phyloP scores from a whole-genome alignment of 257 asterid genomes.

The Solanum piurae region DNA sequence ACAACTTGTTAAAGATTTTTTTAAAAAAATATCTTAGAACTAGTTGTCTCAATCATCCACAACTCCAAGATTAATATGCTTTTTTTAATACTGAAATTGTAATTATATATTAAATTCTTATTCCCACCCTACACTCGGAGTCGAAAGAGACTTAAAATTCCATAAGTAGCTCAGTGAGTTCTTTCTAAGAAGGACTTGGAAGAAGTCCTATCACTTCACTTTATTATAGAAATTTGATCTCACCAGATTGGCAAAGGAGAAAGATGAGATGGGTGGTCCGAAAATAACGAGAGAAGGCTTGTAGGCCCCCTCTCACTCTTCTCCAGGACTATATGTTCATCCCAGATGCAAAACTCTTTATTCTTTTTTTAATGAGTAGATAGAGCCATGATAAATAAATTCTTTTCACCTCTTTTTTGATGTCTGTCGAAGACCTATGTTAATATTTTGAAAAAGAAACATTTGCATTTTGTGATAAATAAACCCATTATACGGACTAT shows the following conservation, averaged over 20 bases:
- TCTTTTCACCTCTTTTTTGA: too few species aligned
- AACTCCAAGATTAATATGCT: neutral
- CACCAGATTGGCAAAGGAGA: neutral
- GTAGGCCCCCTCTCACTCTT: neutral
- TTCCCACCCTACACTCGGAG: neutral
- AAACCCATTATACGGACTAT: neutral
- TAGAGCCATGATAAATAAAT: neutral
- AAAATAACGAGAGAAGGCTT: neutral
- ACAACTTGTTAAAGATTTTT: neutral
- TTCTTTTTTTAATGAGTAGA: too few species aligned
- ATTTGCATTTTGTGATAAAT: neutral
- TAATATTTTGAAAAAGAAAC: neutral
- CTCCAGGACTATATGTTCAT: neutral
- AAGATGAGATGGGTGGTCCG: neutral
- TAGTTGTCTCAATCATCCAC: neutral
- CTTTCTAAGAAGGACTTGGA: neutral
- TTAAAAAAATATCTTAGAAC: neutral
- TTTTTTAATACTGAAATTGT: too few species aligned
- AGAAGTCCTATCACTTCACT: neutral
- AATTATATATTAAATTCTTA: too few species aligned
- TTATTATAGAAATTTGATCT: neutral
- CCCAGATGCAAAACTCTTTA: too few species aligned
- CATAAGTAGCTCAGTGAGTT: neutral
- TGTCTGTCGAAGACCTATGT: too few species aligned
- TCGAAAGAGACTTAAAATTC: neutral